phyloP scores from a whole-genome alignment of 192 early-diverging fungal genomes.

The Backusella tarrabulga region DNA sequence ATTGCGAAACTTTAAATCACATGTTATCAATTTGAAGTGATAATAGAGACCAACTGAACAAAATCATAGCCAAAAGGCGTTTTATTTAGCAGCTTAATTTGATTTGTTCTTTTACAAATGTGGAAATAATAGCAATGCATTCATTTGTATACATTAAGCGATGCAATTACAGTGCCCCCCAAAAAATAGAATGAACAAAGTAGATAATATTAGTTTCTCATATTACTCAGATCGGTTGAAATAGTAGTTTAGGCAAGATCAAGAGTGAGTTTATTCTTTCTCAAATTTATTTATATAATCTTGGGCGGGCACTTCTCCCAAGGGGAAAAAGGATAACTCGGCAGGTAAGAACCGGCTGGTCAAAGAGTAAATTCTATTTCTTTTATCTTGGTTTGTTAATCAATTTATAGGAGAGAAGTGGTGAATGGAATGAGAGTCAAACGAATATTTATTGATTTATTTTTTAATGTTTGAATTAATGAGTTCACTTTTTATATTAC shows the following conservation, averaged over 20 bases:
- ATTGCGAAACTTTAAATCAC: not conserved
- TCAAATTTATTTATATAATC: not conserved
- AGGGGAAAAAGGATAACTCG: conserved; percentile 2
- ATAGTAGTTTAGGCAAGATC: not conserved
- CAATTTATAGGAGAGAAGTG: not conserved
- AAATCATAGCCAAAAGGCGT: not conserved
- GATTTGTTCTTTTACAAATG: not conserved
- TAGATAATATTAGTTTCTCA: not conserved
- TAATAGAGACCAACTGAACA: not conserved
- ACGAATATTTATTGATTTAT: not conserved
- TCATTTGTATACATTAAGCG: not conserved
- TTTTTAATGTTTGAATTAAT: not conserved
- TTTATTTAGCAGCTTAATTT: not conserved
- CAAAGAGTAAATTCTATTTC: conserved; percentile 6
- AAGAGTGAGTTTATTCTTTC: not conserved
- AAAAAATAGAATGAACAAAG: not conserved
- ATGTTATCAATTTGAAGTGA: not conserved
- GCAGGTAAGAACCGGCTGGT: not conserved
- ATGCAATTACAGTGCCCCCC: not conserved
- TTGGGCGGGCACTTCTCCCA: not conserved
- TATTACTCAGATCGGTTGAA: not conserved
- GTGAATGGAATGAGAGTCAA: not conserved
- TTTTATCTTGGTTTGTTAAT: conserved; percentile 1
- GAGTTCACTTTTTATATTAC: not conserved
- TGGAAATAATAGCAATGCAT: not conserved